A percentile compares a stretch with the other conserved stretches of the same genome.
phyloP scores from a whole-genome alignment of 139 green algal genomes.

The Tetradesmus obliquus region DNA sequence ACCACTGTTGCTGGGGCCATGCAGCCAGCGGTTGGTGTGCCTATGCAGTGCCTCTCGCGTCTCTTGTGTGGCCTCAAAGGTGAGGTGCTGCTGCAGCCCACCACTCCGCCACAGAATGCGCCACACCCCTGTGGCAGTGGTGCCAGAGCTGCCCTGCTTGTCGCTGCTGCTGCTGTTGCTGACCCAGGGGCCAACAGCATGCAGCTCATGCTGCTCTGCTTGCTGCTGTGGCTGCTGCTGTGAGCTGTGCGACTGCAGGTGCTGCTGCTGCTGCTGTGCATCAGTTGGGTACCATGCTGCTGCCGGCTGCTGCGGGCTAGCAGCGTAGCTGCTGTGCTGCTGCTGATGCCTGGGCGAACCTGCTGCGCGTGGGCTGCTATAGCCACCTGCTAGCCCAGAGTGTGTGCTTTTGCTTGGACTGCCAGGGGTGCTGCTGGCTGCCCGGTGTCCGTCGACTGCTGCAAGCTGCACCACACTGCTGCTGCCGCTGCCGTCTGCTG shows the following conservation, averaged over 20 bases:
- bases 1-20: background rate
- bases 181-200: background rate
- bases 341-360: background rate
- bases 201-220: background rate
- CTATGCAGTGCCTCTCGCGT: slow-evolving; percentile 19
- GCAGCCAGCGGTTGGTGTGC: slow-evolving; percentile 23
- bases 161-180: background rate
- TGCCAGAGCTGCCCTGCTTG: background rate
- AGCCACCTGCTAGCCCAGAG: background rate
- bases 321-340: background rate
- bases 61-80: slow-evolving; percentile 22
- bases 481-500: slow-evolving; percentile 8
- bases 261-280: slow-evolving; percentile 13
- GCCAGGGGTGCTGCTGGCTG: background rate
- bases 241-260: background rate
- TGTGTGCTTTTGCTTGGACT: background rate
- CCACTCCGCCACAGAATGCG: slow-evolving; percentile 16
- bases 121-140: background rate
- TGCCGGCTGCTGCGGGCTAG: background rate
- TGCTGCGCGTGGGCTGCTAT: background rate
- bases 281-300: background rate
- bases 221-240: slow-evolving; percentile 16
- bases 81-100: slow-evolving; percentile 26
- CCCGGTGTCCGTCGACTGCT: background rate
- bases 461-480: background rate